Evolutionary conservation across 2,329 filamentous ascomycete species (phyloP), one percentile per base, ranked within the genome.

Genomic region (Aspergillus sp.): DNA sequence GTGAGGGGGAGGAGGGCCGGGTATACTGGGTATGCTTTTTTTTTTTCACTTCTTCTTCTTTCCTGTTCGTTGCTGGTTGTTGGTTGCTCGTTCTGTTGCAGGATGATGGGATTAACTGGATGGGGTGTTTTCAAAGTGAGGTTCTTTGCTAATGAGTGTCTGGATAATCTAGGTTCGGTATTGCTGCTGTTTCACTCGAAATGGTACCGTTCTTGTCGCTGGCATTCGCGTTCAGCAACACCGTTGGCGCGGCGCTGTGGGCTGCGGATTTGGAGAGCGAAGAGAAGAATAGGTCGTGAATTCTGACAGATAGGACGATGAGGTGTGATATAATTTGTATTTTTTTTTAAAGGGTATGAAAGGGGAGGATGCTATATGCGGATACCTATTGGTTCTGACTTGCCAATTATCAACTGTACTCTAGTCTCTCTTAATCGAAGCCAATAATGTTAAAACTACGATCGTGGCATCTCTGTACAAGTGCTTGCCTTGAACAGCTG

Each of bases 191-290:
- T 52, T 77, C 95, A 0, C 82, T 97, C 4, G 92, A 97, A 73
- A 89, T 96, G 81, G 78, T 97, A 2, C 94, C 94, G 0, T 79
- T 97, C 62, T 86, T 84, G 6, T 93, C 90, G 6, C 89, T 96
- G 55, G 83, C 94, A 61, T 96, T 96, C 71, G 84, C 90, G 0
- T 97, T 96, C 74, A 96, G 92, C 16, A 97, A 96, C 74, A 90
- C 91, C 1, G 92, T 96, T 59, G 94, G 92, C 7, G 94, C 93
- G 56, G 94, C 94, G 7, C 79, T 98, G n/a, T 97, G 92, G 92
- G 93, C 94, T 46, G 90, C 91, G 18, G 92, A 96, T 74, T 85
- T 96, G 59, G 92, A 96, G 74, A 78, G 75, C 75, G 72, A 7
- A 73, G 78, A 75, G 75, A 72, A 7, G 74, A 78, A 68, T 9